phyloP scores from a whole-genome alignment of 2,329 filamentous ascomycete genomes.

The Thelonectria olida region DNA sequence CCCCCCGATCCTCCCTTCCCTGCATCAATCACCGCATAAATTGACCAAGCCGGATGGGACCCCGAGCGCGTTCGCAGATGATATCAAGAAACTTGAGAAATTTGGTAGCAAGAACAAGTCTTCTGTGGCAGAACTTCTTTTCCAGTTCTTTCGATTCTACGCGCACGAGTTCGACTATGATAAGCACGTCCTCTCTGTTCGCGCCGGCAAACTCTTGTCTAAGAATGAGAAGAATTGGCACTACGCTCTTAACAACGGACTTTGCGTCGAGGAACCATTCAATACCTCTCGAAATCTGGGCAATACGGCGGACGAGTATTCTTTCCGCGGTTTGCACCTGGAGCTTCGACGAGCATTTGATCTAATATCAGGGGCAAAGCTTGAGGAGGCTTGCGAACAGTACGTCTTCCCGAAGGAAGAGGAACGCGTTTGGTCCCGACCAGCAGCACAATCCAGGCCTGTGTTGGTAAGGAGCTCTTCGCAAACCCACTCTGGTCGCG shows the following conservation, averaged over 20 bases:
- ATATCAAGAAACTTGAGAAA: slow-evolving; percentile 76
- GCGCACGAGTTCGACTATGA: slow-evolving; percentile 94
- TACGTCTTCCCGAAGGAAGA: slow-evolving; percentile 90
- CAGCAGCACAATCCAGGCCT: slow-evolving; percentile 62
- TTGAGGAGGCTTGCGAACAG: slow-evolving; percentile 86
- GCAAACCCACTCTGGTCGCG: slow-evolving; percentile 62
- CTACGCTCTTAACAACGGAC: slow-evolving; percentile 78
- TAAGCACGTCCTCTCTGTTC: slow-evolving; percentile 83
- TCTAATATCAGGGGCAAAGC: slow-evolving; percentile 78
- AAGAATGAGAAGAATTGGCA: slow-evolving; percentile 93
- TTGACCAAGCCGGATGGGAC: slow-evolving; percentile 68
- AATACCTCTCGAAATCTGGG: slow-evolving; percentile 89
- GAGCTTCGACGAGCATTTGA: slow-evolving; percentile 92
- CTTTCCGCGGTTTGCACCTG: slow-evolving; percentile 88
- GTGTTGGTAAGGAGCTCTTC: slow-evolving; percentile 69
- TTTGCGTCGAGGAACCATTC: slow-evolving; percentile 98
- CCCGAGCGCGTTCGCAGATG: slow-evolving; percentile 84
- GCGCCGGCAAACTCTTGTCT: slow-evolving; percentile 79
- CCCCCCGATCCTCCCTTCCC: slow-evolving; percentile 83
- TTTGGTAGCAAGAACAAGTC: slow-evolving; percentile 85
- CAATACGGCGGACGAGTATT: slow-evolving; percentile 95
- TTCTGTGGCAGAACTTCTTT: slow-evolving; percentile 84
- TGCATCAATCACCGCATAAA: slow-evolving; percentile 73
- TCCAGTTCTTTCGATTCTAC: slow-evolving; percentile 95
- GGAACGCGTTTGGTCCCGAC: slow-evolving; percentile 67